Evolutionary conservation across 1,139 yeast species (phyloP).

Genomic region (Suhomyces coccinellae): DNA sequence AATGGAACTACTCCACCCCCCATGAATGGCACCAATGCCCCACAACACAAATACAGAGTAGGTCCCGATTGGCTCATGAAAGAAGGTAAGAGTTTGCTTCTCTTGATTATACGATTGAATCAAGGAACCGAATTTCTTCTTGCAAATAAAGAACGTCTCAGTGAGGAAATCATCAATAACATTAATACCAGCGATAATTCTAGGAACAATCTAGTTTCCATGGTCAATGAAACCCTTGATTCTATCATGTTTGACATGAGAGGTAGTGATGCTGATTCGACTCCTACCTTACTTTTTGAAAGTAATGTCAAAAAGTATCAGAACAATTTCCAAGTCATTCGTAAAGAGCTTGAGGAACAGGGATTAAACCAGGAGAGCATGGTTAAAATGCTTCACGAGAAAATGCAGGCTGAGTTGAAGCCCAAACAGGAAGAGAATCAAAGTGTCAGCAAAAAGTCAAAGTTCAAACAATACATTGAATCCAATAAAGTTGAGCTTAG

Average conservation of each 20-base stretch:
- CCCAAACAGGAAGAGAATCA: constrained; percentile 1
- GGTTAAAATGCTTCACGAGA: constrained; percentile 13
- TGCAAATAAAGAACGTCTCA: not conserved
- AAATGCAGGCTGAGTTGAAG: constrained; percentile 1
- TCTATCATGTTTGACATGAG: constrained; percentile 16
- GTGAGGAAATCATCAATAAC: constrained; percentile 12
- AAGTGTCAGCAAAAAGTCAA: not conserved
- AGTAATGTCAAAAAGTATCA: constrained; percentile 29
- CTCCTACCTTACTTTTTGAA: constrained; percentile 10
- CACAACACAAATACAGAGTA: constrained; percentile 6
- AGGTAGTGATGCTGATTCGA: constrained; percentile 17
- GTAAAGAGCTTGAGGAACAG: constrained; percentile 36
- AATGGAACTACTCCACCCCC: constrained; percentile 12
- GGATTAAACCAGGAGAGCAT: constrained; percentile 23
- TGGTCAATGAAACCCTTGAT: constrained; percentile 37
- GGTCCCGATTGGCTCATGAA: constrained; percentile 24
- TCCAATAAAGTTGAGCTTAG: constrained; percentile 19
- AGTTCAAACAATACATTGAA: constrained; percentile 9
- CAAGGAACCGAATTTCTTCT: constrained; percentile 6
- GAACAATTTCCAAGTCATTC: constrained; percentile 25
- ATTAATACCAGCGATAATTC: constrained; percentile 19
- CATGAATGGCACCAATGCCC: not conserved
- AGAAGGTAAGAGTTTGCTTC: constrained; percentile 24
- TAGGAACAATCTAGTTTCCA: constrained; percentile 33
- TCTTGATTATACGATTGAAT: constrained; percentile 22